Conservation (phyloP, 805 yeast genomes). For the Candida railenensis region DNA sequence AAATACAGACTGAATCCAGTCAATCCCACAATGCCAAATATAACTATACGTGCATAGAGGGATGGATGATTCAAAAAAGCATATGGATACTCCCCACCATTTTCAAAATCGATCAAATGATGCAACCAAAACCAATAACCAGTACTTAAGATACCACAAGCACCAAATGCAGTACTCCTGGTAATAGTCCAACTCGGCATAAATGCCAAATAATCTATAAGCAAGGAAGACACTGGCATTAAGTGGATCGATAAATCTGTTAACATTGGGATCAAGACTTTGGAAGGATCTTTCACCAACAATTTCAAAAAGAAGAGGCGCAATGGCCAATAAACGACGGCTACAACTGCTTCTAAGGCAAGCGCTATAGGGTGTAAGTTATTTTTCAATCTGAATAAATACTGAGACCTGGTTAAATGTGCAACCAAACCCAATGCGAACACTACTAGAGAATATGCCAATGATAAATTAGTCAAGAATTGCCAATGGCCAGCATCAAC, state of each 20-base stretch:
- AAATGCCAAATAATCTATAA: constrained; percentile 53
- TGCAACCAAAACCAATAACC: constrained; percentile 57
- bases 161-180: constrained; percentile 34
- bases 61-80: constrained; percentile 60
- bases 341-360: constrained; percentile 59
- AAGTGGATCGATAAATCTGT: constrained; percentile 62
- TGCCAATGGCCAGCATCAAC: constrained; percentile 66
- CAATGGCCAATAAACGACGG: constrained; percentile 69
- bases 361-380: constrained; percentile 53
- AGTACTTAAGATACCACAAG: constrained; percentile 38
- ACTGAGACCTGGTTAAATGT: constrained; percentile 24
- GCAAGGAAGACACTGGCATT: constrained; percentile 53
- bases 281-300: constrained; percentile 40
- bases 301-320: constrained; percentile 49
- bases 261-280: constrained; percentile 40
- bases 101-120: constrained; percentile 43
- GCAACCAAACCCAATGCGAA: constrained; percentile 37
- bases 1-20: constrained; percentile 31
- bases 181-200: constrained; percentile 44
- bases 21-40: constrained; percentile 47
- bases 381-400: constrained; percentile 34
- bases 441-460: constrained; percentile 46
- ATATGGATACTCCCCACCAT: constrained; percentile 60
- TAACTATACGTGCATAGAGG: constrained; percentile 40
- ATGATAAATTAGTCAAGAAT: constrained; percentile 67